These are phyloP conservation scores for Colletotrichum tofieldiae DNA, from an alignment of 2,329 filamentous ascomycete species.

Conservation along the genomic window DNA sequence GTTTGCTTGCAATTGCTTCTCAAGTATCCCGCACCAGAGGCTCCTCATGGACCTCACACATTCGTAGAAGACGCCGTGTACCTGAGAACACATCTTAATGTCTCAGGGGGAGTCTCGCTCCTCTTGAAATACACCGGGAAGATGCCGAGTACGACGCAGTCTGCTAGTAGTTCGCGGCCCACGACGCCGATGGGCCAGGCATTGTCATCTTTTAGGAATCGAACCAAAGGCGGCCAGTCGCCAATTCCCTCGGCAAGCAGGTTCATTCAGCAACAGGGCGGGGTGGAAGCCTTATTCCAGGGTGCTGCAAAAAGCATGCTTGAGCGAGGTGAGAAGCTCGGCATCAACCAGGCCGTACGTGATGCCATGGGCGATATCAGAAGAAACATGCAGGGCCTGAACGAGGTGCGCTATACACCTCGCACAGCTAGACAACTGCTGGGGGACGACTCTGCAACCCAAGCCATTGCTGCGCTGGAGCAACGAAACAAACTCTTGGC, in stretches of 20 bases:
- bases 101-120: slow-evolving; percentile 74
- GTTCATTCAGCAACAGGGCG: slow-evolving; percentile 69
- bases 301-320: slow-evolving; percentile 83
- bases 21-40: slow-evolving; percentile 81
- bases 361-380: slow-evolving; percentile 85
- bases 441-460: slow-evolving; percentile 52
- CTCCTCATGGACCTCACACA: slow-evolving; percentile 78
- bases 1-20: slow-evolving; percentile 85
- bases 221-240: slow-evolving; percentile 59
- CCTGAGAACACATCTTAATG: slow-evolving; percentile 75
- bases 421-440: slow-evolving; percentile 56
- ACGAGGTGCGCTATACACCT: slow-evolving; percentile 66
- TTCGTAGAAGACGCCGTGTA: slow-evolving; percentile 91
- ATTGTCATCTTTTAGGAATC: slow-evolving; percentile 56
- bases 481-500: slow-evolving; percentile 77
- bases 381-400: slow-evolving; percentile 80
- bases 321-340: slow-evolving; percentile 81
- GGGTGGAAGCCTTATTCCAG: slow-evolving; percentile 81
- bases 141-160: slow-evolving; percentile 55
- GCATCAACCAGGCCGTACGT: slow-evolving; percentile 85
- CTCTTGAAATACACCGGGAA: slow-evolving; percentile 80
- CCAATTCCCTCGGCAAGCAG: slow-evolving; percentile 64
- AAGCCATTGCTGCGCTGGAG: slow-evolving; percentile 69
- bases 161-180: slow-evolving; percentile 38
- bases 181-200: slow-evolving; percentile 44